Conservation (phyloP, 164 flowering plant species). For the Chimonanthus salicifolius region DNA sequence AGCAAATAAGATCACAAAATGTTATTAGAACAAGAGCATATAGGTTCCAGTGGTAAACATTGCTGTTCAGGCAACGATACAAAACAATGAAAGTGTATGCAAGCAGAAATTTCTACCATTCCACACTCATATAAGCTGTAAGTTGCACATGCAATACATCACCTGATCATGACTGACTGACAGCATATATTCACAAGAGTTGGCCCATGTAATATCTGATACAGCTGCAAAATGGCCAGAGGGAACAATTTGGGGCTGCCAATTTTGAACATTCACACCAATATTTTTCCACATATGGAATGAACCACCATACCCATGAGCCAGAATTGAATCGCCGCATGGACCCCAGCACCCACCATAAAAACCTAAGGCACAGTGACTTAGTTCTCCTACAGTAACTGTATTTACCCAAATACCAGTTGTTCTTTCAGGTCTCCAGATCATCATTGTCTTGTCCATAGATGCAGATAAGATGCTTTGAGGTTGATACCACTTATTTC, state of each 20-base stretch:
- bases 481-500: constrained; percentile 45
- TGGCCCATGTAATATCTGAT: constrained; percentile 78
- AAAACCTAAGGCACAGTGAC: constrained; percentile 96
- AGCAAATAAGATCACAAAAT: neutral
- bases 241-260: constrained; percentile 93
- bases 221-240: constrained; percentile 92
- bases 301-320: constrained; percentile 97
- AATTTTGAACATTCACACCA: constrained; percentile 57
- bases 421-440: constrained; percentile 94
- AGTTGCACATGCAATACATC: constrained; percentile 3
- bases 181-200: constrained; percentile 60
- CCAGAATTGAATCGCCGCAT: constrained; percentile 63
- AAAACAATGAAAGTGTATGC: neutral
- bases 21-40: neutral
- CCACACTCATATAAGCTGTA: neutral
- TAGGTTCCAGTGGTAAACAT: neutral
- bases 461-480: constrained; percentile 90
- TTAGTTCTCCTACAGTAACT: constrained; percentile 91
- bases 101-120: neutral
- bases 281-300: constrained; percentile 93
- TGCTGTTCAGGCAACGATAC: neutral
- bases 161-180: constrained; percentile 99
- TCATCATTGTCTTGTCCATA: constrained; percentile 99
- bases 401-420: constrained; percentile 96
- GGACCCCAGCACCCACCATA: constrained; percentile 99